Conservation (phyloP, 2,329 filamentous ascomycete species). For the Aspergillus sp. region DNA sequence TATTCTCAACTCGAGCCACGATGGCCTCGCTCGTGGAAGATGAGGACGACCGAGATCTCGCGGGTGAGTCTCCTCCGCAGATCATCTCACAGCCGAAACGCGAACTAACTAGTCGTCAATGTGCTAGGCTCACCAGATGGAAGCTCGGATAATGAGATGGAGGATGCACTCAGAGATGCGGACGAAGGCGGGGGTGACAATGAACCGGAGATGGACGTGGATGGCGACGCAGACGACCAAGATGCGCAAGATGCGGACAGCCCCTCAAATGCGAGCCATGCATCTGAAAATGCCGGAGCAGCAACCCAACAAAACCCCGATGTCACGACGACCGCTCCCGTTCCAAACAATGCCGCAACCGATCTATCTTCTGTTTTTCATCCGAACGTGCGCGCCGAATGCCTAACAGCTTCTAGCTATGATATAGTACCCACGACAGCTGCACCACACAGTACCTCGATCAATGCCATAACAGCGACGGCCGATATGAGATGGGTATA, state of each 20-base stretch:
- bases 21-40: conserved; percentile 41
- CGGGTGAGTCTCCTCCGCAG: conserved; percentile 27
- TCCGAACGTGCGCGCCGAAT: conserved; percentile 71
- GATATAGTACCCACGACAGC: conserved; percentile 98
- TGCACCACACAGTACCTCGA: conserved; percentile 90
- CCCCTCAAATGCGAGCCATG: conserved; percentile 41
- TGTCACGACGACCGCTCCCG: conserved; percentile 50
- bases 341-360: conserved; percentile 32
- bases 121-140: conserved; percentile 49
- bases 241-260: conserved; percentile 40
- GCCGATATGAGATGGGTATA: conserved; percentile 95
- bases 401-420: conserved; percentile 76
- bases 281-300: conserved; percentile 36
- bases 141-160: conserved; percentile 50
- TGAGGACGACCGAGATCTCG: conserved; percentile 44
- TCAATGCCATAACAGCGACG: conserved; percentile 89
- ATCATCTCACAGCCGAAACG: neutral
- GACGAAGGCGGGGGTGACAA: conserved; percentile 42
- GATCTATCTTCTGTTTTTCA: conserved; percentile 48
- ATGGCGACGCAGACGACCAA: conserved; percentile 35
- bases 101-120: conserved; percentile 9
- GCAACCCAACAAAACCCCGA: conserved; percentile 48
- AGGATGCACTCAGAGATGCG: conserved; percentile 46
- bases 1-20: neutral
- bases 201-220: conserved; percentile 36